Evolutionary conservation across 1,284 basidiomycete species (phyloP), one percentile per base, ranked within the genome.

Genomic region (Fomitopsis palustris): DNA sequence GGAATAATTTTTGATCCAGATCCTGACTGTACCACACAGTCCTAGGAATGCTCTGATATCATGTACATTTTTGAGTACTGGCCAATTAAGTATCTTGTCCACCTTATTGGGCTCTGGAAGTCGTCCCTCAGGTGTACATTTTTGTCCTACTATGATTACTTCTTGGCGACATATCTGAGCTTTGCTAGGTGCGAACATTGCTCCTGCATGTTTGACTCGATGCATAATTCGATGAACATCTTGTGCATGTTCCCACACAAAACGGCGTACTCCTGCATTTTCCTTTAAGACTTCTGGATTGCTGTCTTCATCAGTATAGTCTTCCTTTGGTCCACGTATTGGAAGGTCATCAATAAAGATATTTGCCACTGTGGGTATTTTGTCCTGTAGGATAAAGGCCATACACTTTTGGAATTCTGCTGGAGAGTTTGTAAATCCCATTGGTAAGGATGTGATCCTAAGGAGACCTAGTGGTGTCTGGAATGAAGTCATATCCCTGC

Each of bases 371-470:
- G 35, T 9, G 41, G 14, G 71, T 16, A 77, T 75, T 55, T 78
- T 69, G 2, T 60, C 58, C 39, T 72, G 64, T 0, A 78, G 60
- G 33, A 75, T 75, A 51, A 68, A 72, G 0, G 67, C 70, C 0
- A 77, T 63, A 57, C 73, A 64, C 42, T 68, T 67, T 53, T 77
- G 73, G 73, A 71, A 14, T 74, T 72, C 5, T 69, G 69, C 0
- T 73, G 67, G 31, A 0, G 71, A 75, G 55, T 77, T 76, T 0
- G 74, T 76, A 67, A 67, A 78, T 0, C 77, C 76, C 73, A 74
- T 74, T 0, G 74, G 76, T 0, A 77, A 47, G 0, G 60, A 64
- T 0, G 59, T 61, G 0, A 75, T 62, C 19, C 64, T 60, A 21
- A 66, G 39, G 14, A 64, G 56, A 14, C 70, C 65, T 45, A 60